These are phyloP conservation scores for Chlamydomonas sp. DNA, from an alignment of 139 green algal species.

Conservation along the genomic window DNA sequence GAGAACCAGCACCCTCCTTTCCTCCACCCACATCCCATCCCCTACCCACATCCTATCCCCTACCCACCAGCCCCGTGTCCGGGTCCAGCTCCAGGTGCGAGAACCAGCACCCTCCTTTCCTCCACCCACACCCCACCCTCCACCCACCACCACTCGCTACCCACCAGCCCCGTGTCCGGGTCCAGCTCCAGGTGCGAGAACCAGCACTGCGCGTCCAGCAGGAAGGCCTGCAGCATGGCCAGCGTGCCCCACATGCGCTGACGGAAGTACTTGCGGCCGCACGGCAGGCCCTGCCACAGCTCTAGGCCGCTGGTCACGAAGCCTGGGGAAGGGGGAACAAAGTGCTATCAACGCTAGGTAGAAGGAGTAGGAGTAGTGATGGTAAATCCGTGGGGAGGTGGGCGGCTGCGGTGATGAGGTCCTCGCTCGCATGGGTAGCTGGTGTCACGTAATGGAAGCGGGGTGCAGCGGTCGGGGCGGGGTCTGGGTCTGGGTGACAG, in stretches of 20 bases:
- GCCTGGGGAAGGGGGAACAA: conserved; percentile 37
- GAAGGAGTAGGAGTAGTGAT: no score
- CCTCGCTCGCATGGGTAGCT: neutral
- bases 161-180: conserved; percentile 48
- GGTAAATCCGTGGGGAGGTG: neutral
- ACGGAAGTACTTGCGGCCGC: conserved; percentile 67
- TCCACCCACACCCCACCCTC: no score
- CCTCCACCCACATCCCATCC: no score
- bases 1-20: no score
- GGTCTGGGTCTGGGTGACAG: neutral
- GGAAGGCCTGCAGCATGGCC: conserved; percentile 62
- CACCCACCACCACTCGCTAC: neutral
- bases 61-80: conserved; percentile 45
- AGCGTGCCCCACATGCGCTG: conserved; percentile 77
- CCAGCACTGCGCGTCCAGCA: conserved; percentile 23
- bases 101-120: conserved; percentile 16
- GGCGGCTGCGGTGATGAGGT: no score
- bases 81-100: conserved; percentile 48
- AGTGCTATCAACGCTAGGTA: neutral
- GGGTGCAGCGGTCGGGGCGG: no score
- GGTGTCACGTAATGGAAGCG: neutral
- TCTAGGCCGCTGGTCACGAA: conserved; percentile 82
- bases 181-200: conserved; percentile 48
- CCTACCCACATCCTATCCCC: neutral
- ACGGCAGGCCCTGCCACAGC: conserved; percentile 76